Base-by-base conservation (phyloP, 1,284 basidiomycete genomes). In the Ganoderma sinense region DNA sequence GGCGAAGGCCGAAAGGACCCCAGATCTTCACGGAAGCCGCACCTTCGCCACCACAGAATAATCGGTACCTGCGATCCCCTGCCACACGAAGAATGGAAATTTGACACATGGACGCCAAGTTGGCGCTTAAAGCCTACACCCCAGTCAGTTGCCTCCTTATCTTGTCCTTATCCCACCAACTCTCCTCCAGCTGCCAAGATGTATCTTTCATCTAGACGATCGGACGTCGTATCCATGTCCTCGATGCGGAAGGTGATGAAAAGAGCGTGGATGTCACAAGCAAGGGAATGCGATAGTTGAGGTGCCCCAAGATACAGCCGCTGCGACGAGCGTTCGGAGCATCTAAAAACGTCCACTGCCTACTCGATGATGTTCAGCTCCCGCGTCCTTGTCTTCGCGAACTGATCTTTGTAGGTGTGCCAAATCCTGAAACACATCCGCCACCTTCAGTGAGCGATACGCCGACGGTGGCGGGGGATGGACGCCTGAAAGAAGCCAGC, bases 401-500 rank as follows among this genome's bases (percentile, higher is more conserved):
- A 96, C 70, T 90, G 85, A 77, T 96, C 91, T 80, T 98, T 98
- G 85, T 98, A 97, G 29, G 92, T 91, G 78, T 98, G 88, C 97
- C 97, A 98, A 75, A 98, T 97, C 64, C 96, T 97, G 76, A 5
- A 58, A 23, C 16, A 20, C 63, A 33, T 20, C 41, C 23, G 31
- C 14, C 13, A 68, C 31, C 29, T 11, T 29, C 18, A 23, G 29
- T 51, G 51, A 48, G 43, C 26, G 14, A 14, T n/a, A 5, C 18
- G 59, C n/a, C 31, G 31, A 45, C 33, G 39, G 2, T 11, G 20
- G 56, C 20, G 33, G 16, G 23, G 10, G 33, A 39, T 14, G 56
- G 20, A 33, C 20, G 33, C 20, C 36, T 6, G 14, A 59, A 20
- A 61, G 11, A 39, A 23, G 6, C 59, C 39, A n/a, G 71, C n/a